phyloP scores from a whole-genome alignment of 2,329 filamentous ascomycete species.

The Phoma sp. region DNA sequence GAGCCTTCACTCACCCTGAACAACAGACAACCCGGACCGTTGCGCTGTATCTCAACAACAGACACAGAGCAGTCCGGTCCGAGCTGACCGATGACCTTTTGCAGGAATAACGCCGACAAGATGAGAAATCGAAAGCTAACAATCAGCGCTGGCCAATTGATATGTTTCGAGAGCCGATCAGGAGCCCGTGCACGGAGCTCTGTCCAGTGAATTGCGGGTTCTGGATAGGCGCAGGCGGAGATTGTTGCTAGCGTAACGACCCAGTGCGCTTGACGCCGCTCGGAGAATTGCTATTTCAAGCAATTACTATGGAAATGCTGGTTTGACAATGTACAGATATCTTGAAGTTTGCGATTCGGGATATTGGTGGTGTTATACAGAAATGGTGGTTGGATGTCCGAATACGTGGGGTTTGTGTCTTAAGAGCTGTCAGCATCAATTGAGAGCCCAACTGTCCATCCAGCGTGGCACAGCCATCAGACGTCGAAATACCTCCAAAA shows the following conservation, averaged over 20 bases:
- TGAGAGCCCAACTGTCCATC: conserved; percentile 18
- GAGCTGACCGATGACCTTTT: conserved; percentile 39
- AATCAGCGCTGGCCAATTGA: conserved; percentile 42
- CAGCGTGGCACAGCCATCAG: conserved; percentile 33
- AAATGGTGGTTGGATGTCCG: conserved; percentile 25
- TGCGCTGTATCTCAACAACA: conserved; percentile 39
- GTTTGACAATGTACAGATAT: conserved; percentile 28
- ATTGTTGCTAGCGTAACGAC: conserved; percentile 23
- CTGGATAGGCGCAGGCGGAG: conserved; percentile 34
- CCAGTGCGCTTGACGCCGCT: conserved; percentile 26
- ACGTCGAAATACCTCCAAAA: conserved; percentile 39
- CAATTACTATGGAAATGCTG: conserved; percentile 26
- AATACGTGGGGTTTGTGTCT: conserved; percentile 25
- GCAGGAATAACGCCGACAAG: conserved; percentile 29
- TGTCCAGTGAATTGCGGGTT: conserved; percentile 41
- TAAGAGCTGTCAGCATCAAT: conserved; percentile 35
- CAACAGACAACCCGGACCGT: conserved; percentile 40
- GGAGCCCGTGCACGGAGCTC: conserved; percentile 33
- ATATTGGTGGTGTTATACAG: conserved; percentile 32
- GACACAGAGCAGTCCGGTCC: conserved; percentile 43
- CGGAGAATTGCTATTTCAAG: conserved; percentile 42
- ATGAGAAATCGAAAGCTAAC: conserved; percentile 35
- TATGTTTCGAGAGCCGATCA: conserved; percentile 29
- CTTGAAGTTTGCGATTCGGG: conserved; percentile 7
- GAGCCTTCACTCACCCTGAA: conserved; percentile 8